Conservation (phyloP, 2,329 filamentous ascomycete genomes). For the Fusarium pininemorale region DNA sequence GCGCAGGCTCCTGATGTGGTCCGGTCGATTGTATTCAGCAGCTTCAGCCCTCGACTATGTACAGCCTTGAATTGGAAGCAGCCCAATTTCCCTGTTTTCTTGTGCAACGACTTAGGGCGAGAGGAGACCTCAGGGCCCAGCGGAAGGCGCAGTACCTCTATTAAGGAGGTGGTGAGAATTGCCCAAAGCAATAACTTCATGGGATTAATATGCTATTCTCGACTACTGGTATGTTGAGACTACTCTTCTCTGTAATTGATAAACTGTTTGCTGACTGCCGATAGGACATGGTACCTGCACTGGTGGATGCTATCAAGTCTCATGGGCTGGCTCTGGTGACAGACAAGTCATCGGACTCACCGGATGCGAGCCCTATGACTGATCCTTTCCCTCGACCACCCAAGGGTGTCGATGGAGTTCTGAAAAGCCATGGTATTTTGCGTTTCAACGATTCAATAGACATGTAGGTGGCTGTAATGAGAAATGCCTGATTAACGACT, state of each 20-base stretch:
- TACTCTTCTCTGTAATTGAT: no score
- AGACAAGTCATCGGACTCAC: slow-evolving; percentile 75
- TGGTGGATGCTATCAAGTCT: slow-evolving; percentile 93
- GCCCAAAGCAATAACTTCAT: slow-evolving; percentile 98
- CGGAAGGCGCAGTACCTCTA: slow-evolving; percentile 79
- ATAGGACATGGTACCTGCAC: slow-evolving; percentile 89
- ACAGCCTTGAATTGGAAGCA: slow-evolving; percentile 99
- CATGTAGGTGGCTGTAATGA: slow-evolving; percentile 52
- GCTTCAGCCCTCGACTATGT: slow-evolving; percentile 89
- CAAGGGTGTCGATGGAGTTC: slow-evolving; percentile 85
- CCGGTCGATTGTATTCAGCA: slow-evolving; percentile 91
- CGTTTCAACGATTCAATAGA: slow-evolving; percentile 94
- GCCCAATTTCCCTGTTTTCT: slow-evolving; percentile 94
- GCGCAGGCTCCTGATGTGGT: slow-evolving; percentile 74
- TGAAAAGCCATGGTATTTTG: slow-evolving; percentile 87
- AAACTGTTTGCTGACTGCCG: neutral
- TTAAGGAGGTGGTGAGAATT: slow-evolving; percentile 94
- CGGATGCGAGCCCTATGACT: slow-evolving; percentile 50
- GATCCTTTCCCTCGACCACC: slow-evolving; percentile 71
- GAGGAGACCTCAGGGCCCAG: slow-evolving; percentile 62
- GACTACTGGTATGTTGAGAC: slow-evolving; percentile 74
- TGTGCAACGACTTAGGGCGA: slow-evolving; percentile 90
- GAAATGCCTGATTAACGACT: slow-evolving; percentile 30
- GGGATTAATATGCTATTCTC: slow-evolving; percentile 91
- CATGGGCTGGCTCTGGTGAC: slow-evolving; percentile 91